Evolutionary conservation across 352 stramenopile genomes (phyloP).

Genomic region (Phytophthora europaea): DNA sequence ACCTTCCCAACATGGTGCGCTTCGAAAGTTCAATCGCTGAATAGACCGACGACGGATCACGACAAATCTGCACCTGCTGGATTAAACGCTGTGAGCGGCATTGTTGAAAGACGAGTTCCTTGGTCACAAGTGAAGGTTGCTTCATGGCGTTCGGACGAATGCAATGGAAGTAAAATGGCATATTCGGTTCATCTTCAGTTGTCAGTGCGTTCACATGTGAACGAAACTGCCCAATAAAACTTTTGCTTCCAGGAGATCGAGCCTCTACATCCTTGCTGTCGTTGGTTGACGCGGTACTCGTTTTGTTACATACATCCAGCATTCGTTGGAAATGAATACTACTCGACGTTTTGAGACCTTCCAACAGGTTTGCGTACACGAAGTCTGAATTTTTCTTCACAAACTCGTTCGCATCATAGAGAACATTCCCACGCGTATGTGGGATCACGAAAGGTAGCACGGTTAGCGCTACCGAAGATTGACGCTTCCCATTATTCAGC

Average conservation of each 20-base stretch:
- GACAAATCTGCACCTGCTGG: conserved; percentile 43
- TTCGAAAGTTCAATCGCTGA: conserved; percentile 40
- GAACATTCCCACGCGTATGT: conserved; percentile 54
- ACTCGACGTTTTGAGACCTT: conserved; percentile 40
- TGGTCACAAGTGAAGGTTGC: conserved; percentile 37
- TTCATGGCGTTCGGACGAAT: conserved; percentile 52
- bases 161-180: conserved; percentile 67
- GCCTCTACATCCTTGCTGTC: conserved; percentile 1
- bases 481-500: conserved; percentile 13
- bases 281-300: not conserved
- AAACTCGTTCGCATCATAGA: conserved; percentile 74
- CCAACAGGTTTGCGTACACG: conserved; percentile 46
- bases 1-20: conserved; percentile 35
- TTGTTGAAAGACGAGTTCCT: conserved; percentile 43
- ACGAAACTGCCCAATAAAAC: conserved; percentile 58
- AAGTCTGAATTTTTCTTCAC: conserved; percentile 81
- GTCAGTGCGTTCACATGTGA: conserved; percentile 43
- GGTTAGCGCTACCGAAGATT: conserved; percentile 12
- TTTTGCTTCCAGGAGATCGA: conserved; percentile 31
- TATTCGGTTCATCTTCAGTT: conserved; percentile 16
- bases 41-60: conserved; percentile 24
- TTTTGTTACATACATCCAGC: conserved; percentile 20
- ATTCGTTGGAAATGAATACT: conserved; percentile 42
- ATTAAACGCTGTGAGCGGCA: conserved; percentile 45
- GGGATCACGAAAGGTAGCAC: conserved; percentile 57